Evolutionary conservation across 768 basidiomycete genomes (phyloP), one percentile per base, ranked within the genome.

Genomic region (Trametes cingulata): DNA sequence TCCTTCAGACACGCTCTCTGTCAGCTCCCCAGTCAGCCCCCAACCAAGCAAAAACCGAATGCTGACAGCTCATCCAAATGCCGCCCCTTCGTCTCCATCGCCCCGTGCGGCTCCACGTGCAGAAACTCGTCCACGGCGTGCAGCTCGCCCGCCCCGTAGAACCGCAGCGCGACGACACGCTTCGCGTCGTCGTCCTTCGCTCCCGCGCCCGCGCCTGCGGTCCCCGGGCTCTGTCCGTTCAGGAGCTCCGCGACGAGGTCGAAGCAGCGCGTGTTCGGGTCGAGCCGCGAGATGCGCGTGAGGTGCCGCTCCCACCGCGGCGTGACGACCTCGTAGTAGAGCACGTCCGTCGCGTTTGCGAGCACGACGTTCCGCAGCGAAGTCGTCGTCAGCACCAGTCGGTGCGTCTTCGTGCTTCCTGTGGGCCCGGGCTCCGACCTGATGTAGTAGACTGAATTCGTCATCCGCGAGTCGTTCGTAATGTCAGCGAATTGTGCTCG

Each of bases 271-370:
- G 67, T 72, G 41, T 67, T 68, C 5, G 66, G 48, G 63, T 77
- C 71, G 22, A 76, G 69, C 49, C 72, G 67, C 41, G 65, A 65
- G 41, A 78, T 63, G 52, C 68, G 73, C 62, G 78, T 79, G 63
- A 64, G 39, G 43, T 69, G 61, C 7, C 69, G 65, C 50, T 73
- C 74, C 77, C 76, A 75, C 41, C 71, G 67, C 17, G 74, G 76
- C 33, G 77, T 79, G 37, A 72, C 68, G 55, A 78, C 64, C 56
- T 78, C 78, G 58, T 74, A 79, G 70, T 75, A 76, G 54, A 75
- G 67, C 60, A 66, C 67, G 62, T 79, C 77, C 56, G 67, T 71
- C 35, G 59, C 67, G 56, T 74, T 77, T 39, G 78, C 71, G 50
- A 78, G 71, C 39, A 76, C 67, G 61, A 76, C 72, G 58, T 76